These are phyloP conservation scores for Phytophthora citrophthora DNA, from an alignment of 352 stramenopile species.

Conservation along the genomic window DNA sequence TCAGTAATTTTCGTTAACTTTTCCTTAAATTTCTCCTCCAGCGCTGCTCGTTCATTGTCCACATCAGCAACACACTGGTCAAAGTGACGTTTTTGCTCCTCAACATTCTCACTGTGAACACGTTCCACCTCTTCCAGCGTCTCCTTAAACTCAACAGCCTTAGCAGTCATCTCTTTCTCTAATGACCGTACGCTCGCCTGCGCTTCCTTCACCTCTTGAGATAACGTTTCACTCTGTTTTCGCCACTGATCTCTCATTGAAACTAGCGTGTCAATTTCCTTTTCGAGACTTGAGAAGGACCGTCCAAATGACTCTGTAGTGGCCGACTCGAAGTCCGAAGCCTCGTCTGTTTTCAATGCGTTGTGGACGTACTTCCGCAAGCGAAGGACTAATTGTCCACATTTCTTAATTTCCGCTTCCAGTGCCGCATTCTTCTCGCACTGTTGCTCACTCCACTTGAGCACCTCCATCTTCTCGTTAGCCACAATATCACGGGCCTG, in stretches of 20 bases:
- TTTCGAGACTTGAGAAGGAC: slow-evolving; percentile 26
- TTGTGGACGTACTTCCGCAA: slow-evolving; percentile 36
- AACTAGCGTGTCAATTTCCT: slow-evolving; percentile 31
- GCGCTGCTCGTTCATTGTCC: slow-evolving; percentile 43
- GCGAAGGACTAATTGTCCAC: slow-evolving; percentile 21
- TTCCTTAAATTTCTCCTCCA: slow-evolving; percentile 40
- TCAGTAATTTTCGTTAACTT: slow-evolving; percentile 17
- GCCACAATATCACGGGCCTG: slow-evolving; percentile 67
- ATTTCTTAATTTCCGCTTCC: slow-evolving; percentile 43
- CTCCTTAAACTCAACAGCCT: slow-evolving; percentile 42
- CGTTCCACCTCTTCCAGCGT: slow-evolving; percentile 51
- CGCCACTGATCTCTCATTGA: slow-evolving; percentile 27
- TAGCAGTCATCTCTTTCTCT: slow-evolving; percentile 41
- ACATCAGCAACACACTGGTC: slow-evolving; percentile 35
- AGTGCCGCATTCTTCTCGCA: slow-evolving; percentile 60
- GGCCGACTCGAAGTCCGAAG: neutral
- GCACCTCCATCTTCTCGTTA: slow-evolving; percentile 64
- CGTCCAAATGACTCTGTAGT: slow-evolving; percentile 8
- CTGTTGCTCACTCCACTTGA: slow-evolving; percentile 67
- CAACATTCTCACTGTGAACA: slow-evolving; percentile 39
- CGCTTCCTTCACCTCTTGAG: slow-evolving; percentile 25
- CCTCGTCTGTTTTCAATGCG: slow-evolving; percentile 18
- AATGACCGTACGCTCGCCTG: slow-evolving; percentile 29
- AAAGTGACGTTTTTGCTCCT: slow-evolving; percentile 52
- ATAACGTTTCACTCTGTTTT: slow-evolving; percentile 23